Evolutionary conservation across 768 basidiomycete species (phyloP), one percentile per base, ranked within the genome.

Genomic region (Melanogaster broomeanus): DNA sequence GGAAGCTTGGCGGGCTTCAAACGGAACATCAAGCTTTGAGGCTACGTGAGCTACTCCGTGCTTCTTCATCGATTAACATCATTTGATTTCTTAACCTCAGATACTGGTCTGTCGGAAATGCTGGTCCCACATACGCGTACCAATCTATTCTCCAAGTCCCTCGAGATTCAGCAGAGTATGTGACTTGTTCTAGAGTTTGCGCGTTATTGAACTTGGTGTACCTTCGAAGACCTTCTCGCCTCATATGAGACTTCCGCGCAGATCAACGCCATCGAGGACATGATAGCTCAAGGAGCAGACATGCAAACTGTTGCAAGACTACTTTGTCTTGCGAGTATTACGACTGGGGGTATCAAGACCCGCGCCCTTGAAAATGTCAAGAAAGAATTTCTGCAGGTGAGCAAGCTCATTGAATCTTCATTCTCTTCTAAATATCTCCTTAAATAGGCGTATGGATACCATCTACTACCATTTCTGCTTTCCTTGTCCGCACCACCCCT

Each of bases 111-210:
- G 41, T 95, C 93, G n/a, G 97, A 98, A 71, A 74, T 93, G 64
- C 77, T 99, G 38, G 83, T 93, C 53, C 85, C 90, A 21, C 75
- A 87, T 52, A 98, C 95, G 2, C 77, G 83, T 47, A 89, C 90
- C 13, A 90, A 96, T 35, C 73, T 87, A 41, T 99, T 99, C 73
- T 93, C 93, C 71, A 88, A 85, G 63, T 89, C 87, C 11, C 76
- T 99, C 10, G 95, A 98, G 72, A 88, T 97, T 13, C 96, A 98
- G 64, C 97, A 98, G 69, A 98, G 94, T 93, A 62, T 64, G 82
- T 25, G 15, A 19, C 12, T 50, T 56, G 16, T 19, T 25, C 31
- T 41, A 43, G 27, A 35, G 35, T 35, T 21, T n/a, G 42, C 22
- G 58, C 37, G 21, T 45, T 54, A 33, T 53, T 58, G 40, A 61